Evolutionary conservation across 2,329 filamentous ascomycete species (phyloP), one percentile per base, ranked within the genome.

Genomic region (Fusarium siculi): DNA sequence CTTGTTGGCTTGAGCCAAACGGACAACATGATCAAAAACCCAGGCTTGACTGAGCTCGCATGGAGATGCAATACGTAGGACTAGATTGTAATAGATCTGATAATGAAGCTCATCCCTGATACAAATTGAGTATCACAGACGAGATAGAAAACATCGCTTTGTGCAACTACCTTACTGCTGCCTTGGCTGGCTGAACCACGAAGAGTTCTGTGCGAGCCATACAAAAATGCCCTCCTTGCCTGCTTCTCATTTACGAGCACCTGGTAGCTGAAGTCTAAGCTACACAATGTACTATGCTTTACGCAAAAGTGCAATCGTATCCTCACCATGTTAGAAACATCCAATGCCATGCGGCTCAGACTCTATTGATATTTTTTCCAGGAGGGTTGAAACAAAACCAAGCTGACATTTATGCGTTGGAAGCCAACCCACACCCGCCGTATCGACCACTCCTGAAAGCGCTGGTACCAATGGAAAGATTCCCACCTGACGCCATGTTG

Each of bases 311-410:
- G 37, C 42, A 49, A 23, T 34, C 15, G 39, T 28, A 54, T 47
- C 40, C 65, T 66, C 46, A 37, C 64, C 18, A 37, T 40, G 18
- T n/a, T 23, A 34, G 18, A 36, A 36, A 36, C n/a, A 21, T 5
- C 30, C 19, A 53, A 23, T 23, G n/a, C 30, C n/a, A 58, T 68
- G 68, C 44, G 47, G 28, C 42, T 30, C 49, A 28, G 25, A 36
- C 39, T 50, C 30, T 36, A 36, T 58, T 40, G 28, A 43, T 36
- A 49, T 59, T 63, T 56, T 46, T 40, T 16, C 58, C 64, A 57
- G 67, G 67, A 36, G 58, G 59, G 70, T 47, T 62, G 70, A 68
- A 62, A 70, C 62, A 60, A 55, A 40, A 42, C 52, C 59, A 40
- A 50, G 64, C 59, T 37, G 65, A 58, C 39, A 54, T 59, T 46